These are phyloP conservation scores for Suhomyces taliae DNA, from an alignment of 1,139 yeast species.

Conservation along the genomic window DNA sequence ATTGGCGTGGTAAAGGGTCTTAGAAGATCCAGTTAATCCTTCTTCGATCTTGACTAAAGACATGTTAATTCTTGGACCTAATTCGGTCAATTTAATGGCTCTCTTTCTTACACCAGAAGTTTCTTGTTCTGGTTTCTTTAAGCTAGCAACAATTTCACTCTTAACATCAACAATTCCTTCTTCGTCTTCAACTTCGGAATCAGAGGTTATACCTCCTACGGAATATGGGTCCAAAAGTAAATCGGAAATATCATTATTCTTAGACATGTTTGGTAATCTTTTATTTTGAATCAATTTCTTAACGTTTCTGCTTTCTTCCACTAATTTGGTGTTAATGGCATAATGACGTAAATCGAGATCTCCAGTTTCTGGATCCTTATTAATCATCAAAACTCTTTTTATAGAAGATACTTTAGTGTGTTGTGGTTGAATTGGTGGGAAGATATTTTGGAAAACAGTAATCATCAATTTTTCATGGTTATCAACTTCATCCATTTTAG, in stretches of 20 bases:
- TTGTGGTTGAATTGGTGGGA: conserved; percentile 90
- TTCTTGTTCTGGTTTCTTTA: conserved; percentile 20
- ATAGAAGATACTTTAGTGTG: conserved; percentile 71
- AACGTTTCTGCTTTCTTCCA: conserved; percentile 79
- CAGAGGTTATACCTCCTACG: conserved; percentile 79
- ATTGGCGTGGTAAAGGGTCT: conserved; percentile 78
- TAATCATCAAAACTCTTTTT: conserved; percentile 80
- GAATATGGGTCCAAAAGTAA: conserved; percentile 80
- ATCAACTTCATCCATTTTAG: conserved; percentile 51
- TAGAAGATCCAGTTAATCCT: conserved; percentile 73
- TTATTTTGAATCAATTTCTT: conserved; percentile 74
- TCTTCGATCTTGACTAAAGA: conserved; percentile 86
- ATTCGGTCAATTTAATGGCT: conserved; percentile 88
- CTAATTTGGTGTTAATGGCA: conserved; percentile 81
- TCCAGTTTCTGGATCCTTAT: conserved; percentile 69
- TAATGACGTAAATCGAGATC: conserved; percentile 86
- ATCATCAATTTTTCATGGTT: conserved; percentile 80
- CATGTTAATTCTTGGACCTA: conserved; percentile 88
- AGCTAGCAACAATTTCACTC: conserved; percentile 21
- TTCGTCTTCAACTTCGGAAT: conserved; percentile 91
- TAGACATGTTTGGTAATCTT: conserved; percentile 70
- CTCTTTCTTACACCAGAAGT: conserved; percentile 56
- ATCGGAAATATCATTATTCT: conserved; percentile 76
- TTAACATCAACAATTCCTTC: conserved; percentile 75
- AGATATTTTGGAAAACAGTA: conserved; percentile 92